Evolutionary conservation across 768 basidiomycete genomes (phyloP).

Genomic region (Boletus subcaerulescens): DNA sequence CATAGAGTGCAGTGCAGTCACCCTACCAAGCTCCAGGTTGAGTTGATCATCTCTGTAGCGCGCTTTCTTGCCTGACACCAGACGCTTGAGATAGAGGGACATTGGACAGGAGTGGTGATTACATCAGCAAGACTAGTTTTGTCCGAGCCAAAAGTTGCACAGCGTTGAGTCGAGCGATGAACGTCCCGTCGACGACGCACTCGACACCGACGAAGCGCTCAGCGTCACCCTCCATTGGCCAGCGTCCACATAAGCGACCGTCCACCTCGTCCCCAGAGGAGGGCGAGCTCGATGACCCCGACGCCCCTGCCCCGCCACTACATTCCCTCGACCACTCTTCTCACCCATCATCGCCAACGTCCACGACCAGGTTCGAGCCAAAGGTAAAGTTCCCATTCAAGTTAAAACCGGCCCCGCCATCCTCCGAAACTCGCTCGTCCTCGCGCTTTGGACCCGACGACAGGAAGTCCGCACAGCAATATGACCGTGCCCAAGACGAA

Average conservation of each 20-base stretch:
- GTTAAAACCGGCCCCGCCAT: conserved; percentile 24
- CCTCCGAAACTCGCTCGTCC: conserved; percentile 32
- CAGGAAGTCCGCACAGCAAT: conserved; percentile 25
- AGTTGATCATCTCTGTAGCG: conserved; percentile 68
- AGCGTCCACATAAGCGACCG: conserved; percentile 53
- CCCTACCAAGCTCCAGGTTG: conserved; percentile 66
- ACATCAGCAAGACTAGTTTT: conserved; percentile 13
- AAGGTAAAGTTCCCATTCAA: conserved; percentile 81
- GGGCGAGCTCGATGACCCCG: conserved; percentile 71
- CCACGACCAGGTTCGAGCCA: conserved; percentile 33
- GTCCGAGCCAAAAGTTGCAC: neutral
- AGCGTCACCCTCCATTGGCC: conserved; percentile 52
- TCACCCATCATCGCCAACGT: conserved; percentile 32
- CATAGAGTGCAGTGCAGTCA: conserved; percentile 12
- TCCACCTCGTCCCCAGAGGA: conserved; percentile 71
- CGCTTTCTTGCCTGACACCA: conserved; percentile 82
- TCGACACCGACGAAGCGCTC: conserved; percentile 45
- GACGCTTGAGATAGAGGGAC: conserved; percentile 63
- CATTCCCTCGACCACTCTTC: conserved; percentile 19
- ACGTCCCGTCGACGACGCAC: conserved; percentile 14
- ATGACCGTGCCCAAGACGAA: conserved; percentile 45
- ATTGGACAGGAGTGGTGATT: conserved; percentile 34
- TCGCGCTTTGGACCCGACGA: conserved; percentile 28
- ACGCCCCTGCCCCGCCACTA: conserved; percentile 13
- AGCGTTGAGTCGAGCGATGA: conserved; percentile 10